Evolutionary conservation across 2,329 filamentous ascomycete species (phyloP).

Genomic region (Alternaria longipes): DNA sequence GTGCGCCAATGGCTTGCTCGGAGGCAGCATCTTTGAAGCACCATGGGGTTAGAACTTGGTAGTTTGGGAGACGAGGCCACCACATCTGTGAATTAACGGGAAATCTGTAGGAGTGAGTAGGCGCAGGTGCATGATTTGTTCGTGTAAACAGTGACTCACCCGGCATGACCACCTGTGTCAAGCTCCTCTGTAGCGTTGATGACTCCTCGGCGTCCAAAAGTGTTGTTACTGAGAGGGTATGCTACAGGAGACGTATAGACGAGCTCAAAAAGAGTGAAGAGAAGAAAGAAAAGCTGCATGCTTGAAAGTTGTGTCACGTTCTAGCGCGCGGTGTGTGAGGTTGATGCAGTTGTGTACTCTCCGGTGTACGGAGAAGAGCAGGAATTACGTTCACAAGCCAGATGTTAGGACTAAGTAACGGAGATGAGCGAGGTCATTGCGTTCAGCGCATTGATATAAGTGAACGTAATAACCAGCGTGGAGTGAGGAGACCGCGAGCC

Average conservation of each 20-base stretch:
- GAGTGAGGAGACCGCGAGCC: not conserved
- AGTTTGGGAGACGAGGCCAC: not conserved
- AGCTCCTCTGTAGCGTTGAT: not conserved
- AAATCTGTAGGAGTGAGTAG: not conserved
- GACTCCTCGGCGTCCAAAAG: not conserved
- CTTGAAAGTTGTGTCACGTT: not conserved
- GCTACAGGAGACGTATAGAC: not conserved
- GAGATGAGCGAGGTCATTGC: not conserved
- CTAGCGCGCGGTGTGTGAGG: too few relatives aligned
- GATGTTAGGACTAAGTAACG: not conserved
- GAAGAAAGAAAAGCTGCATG: not conserved
- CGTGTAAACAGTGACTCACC: not conserved
- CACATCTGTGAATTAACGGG: too few relatives aligned
- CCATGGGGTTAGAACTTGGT: not conserved
- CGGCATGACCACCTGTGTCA: slow-evolving; percentile 1
- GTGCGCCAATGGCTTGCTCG: not conserved
- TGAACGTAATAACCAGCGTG: not conserved
- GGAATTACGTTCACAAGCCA: not conserved
- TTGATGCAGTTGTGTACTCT: not conserved
- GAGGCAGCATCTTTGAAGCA: not conserved
- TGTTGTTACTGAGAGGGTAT: not conserved
- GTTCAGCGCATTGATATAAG: not conserved
- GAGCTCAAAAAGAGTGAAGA: not conserved
- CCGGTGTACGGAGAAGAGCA: not conserved
- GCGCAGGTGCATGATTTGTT: not conserved